These are phyloP conservation scores for Fonsecaea pugnacius DNA, from an alignment of 2,329 filamentous ascomycete genomes.

Conservation along the genomic window DNA sequence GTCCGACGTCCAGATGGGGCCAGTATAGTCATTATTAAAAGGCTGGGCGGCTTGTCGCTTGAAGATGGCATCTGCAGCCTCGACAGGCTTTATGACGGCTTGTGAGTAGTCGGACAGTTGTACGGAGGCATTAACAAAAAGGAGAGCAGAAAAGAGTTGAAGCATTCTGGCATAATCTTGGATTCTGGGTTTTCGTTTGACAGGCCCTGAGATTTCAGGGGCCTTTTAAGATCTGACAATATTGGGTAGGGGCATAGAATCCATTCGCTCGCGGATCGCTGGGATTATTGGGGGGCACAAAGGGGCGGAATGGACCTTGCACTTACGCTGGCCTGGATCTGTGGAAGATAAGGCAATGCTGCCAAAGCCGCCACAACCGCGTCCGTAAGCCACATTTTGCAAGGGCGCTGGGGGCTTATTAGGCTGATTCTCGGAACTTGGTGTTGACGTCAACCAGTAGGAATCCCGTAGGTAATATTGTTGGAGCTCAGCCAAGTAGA, in stretches of 20 bases:
- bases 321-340: slow-evolving; percentile 29
- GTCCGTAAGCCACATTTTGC: slow-evolving; percentile 29
- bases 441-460: slow-evolving; percentile 23
- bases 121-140: slow-evolving; percentile 28
- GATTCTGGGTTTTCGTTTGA: neutral
- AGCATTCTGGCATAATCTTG: slow-evolving; percentile 21
- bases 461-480: neutral
- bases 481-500: slow-evolving; percentile 1
- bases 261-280: slow-evolving; percentile 2
- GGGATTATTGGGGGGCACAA: slow-evolving; percentile 7
- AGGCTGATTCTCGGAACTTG: slow-evolving; percentile 21
- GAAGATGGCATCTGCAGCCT: slow-evolving; percentile 28
- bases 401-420: slow-evolving; percentile 5
- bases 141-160: slow-evolving; percentile 22
- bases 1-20: slow-evolving; percentile 52
- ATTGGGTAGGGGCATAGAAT: slow-evolving; percentile 2
- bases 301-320: neutral
- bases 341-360: slow-evolving; percentile 22
- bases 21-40: slow-evolving; percentile 33
- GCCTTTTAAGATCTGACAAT: neutral
- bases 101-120: slow-evolving; percentile 30
- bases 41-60: slow-evolving; percentile 32
- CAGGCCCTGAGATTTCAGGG: neutral
- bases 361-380: slow-evolving; percentile 30
- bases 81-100: slow-evolving; percentile 31